Evolutionary conservation across 176 grass and related monocot genomes (phyloP), one percentile per base, ranked within the genome.

Genomic region (Tuctoria greenei): DNA sequence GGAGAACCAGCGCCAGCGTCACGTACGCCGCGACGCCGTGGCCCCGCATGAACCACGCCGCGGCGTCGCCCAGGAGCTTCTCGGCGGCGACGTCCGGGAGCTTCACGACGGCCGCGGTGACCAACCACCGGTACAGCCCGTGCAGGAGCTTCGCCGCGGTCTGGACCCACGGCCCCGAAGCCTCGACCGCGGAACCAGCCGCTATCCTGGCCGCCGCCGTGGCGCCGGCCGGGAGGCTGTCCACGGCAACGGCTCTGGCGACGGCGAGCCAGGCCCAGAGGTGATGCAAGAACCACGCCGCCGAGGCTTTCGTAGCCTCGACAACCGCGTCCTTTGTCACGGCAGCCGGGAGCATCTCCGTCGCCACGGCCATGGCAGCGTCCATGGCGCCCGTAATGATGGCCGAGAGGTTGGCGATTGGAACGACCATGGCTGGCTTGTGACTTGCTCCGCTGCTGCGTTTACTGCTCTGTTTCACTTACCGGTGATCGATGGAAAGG

Each of bases 341-440:
- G 5, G 35, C 17, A 10, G 44, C 36, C 11, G 79, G 69, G 45
- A 82, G 79, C 60, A 82, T 24, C 46, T 82, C 69, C 12, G 36
- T 56, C 24, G 61, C 49, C 4, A 82, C 13, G 11, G 70, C 47
- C 59, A 0, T 64, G 67, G 34, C 57, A 9, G 67, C 31, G 23
- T 72, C 5, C 18, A 74, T 8, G 1, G 70, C 59, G 46, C 24
- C 69, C 17, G 60, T 44, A 47, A 82, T 47, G 47, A 74, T 0
- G 60, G 59, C 79, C 18, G 69, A 56, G 60, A 82, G 45, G 60
- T 82, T 82, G 24, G 79, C 59, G 4, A 73, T 8, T 69, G 69
- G 45, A 31, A 55, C 20, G 45, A 9, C 69, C 79, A 81, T 64
- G 44, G 21, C 16, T 64, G 6, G 21, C 16, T 64, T 6, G 5